phyloP scores from a whole-genome alignment of 2,329 filamentous ascomycete genomes.

The Neofusicoccum umdonicola region DNA sequence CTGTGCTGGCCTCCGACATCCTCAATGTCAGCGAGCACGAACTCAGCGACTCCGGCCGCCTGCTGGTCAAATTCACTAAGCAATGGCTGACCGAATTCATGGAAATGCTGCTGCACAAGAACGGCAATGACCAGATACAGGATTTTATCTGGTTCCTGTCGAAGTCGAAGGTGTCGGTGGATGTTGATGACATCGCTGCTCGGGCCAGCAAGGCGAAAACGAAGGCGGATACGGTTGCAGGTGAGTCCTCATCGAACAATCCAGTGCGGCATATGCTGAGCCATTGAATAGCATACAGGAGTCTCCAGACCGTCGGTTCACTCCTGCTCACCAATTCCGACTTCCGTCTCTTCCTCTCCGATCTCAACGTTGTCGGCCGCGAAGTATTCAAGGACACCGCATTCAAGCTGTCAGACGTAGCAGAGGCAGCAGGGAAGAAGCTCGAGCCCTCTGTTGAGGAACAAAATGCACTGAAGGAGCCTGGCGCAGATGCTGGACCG shows the following conservation, averaged over 20 bases:
- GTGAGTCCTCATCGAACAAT: slow-evolving; percentile 42
- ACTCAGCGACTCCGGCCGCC: slow-evolving; percentile 73
- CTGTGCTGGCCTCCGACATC: slow-evolving; percentile 72
- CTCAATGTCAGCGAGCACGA: slow-evolving; percentile 73
- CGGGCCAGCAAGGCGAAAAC: slow-evolving; percentile 62
- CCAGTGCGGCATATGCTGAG: slow-evolving; percentile 22
- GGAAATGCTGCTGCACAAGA: slow-evolving; percentile 79
- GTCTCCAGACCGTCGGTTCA: slow-evolving; percentile 76
- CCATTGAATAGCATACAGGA: slow-evolving; percentile 64
- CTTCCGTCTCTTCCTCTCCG: slow-evolving; percentile 81
- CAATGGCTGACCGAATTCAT: slow-evolving; percentile 78
- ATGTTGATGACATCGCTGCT: slow-evolving; percentile 61
- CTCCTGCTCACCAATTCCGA: slow-evolving; percentile 88
- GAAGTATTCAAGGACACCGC: slow-evolving; percentile 88
- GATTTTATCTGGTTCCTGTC: slow-evolving; percentile 85
- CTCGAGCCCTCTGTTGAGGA: slow-evolving; percentile 68
- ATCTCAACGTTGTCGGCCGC: slow-evolving; percentile 73
- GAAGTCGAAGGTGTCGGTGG: slow-evolving; percentile 68
- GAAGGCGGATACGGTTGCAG: slow-evolving; percentile 69
- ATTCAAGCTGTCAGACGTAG: slow-evolving; percentile 71
- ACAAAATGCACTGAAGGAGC: slow-evolving; percentile 52
- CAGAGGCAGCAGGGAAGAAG: slow-evolving; percentile 69
- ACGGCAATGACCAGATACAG: slow-evolving; percentile 79
- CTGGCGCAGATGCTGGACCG: slow-evolving; percentile 49
- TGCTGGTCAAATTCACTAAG: slow-evolving; percentile 68